Conservation (phyloP, 495 filamentous ascomycete genomes). For the Mycothermus thermophilus region DNA sequence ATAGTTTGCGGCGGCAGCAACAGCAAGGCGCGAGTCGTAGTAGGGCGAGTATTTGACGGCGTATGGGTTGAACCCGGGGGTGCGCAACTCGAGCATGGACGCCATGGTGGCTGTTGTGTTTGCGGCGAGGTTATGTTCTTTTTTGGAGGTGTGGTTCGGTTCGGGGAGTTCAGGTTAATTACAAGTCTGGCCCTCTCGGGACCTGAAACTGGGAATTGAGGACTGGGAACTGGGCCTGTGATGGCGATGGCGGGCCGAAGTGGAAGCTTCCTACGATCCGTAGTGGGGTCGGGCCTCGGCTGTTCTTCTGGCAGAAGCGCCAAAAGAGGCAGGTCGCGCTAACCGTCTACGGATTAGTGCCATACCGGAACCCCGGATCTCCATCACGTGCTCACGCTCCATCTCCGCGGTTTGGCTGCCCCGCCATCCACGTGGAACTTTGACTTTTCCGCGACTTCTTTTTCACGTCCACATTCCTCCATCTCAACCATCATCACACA, state of each 20-base stretch:
- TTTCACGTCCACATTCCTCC: too few species aligned
- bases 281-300: slow-evolving; percentile 11
- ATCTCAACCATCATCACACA: too few species aligned
- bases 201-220: not conserved
- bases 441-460: too few species aligned
- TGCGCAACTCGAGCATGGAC: slow-evolving; percentile 82
- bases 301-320: slow-evolving; percentile 3
- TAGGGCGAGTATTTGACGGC: slow-evolving; percentile 96
- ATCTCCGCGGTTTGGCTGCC: too few species aligned
- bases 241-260: not conserved
- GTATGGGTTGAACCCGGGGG: slow-evolving; percentile 85
- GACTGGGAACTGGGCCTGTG: not conserved
- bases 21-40: slow-evolving; percentile 85
- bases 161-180: not conserved
- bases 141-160: too few species aligned
- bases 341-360: too few species aligned
- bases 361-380: too few species aligned
- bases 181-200: not conserved
- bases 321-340: not conserved
- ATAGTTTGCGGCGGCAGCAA: slow-evolving; percentile 77
- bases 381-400: too few species aligned
- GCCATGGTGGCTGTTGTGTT: slow-evolving; percentile 17
- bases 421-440: too few species aligned
- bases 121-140: not conserved
- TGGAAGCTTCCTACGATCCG: not conserved